Conservation (phyloP, 805 yeast species). For the Ogataea naganishii region DNA sequence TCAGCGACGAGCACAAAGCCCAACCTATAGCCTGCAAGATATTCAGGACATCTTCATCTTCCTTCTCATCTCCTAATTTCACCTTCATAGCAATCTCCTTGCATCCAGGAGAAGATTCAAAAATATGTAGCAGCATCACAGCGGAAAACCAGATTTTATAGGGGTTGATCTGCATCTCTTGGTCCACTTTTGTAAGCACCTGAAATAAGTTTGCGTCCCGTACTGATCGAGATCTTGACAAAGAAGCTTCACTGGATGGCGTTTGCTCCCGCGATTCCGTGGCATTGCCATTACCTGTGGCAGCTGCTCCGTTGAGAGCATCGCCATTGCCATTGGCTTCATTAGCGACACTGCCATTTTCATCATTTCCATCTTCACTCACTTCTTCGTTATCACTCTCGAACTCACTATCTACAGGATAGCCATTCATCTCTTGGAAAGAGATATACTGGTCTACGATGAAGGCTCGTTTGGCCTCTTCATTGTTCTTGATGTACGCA, state of each 20-base stretch:
- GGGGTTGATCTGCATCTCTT: conserved; percentile 68
- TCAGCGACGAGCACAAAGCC: conserved; percentile 55
- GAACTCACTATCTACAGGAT: conserved; percentile 8
- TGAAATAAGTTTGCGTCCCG: conserved; percentile 57
- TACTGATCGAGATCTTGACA: conserved; percentile 8
- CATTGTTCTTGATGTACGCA: conserved; percentile 60
- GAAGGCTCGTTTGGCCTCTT: conserved; percentile 52
- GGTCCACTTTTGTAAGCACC: conserved; percentile 68
- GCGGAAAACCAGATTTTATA: conserved; percentile 82
- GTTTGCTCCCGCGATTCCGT: not conserved
- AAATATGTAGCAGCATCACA: conserved; percentile 50
- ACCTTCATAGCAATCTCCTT: conserved; percentile 40
- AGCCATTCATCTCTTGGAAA: conserved; percentile 24
- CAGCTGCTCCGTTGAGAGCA: not conserved
- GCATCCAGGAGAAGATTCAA: conserved; percentile 45
- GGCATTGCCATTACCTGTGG: not conserved
- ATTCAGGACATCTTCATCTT: conserved; percentile 61
- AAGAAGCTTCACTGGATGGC: conserved; percentile 1
- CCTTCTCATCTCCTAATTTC: conserved; percentile 47
- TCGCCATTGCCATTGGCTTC: conserved; percentile 2
- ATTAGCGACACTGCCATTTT: conserved; percentile 1
- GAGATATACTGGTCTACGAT: conserved; percentile 53
- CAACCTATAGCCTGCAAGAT: conserved; percentile 75
- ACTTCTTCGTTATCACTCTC: conserved; percentile 3
- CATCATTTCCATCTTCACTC: conserved; percentile 1